These are phyloP conservation scores for Gypsophila paniculata DNA, from an alignment of 179 eudicot species.

Conservation along the genomic window DNA sequence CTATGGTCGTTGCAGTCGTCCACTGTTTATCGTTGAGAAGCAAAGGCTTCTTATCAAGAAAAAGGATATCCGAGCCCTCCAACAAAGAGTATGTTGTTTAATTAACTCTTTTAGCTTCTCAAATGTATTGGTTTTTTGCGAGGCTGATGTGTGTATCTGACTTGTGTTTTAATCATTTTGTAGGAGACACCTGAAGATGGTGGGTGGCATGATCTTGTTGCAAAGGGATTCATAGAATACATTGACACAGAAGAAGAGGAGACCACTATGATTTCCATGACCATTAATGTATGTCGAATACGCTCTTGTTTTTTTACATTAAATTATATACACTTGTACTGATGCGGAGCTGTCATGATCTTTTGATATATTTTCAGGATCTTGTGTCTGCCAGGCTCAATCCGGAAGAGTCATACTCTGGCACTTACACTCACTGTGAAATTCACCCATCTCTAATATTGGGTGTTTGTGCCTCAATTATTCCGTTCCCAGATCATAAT, in stretches of 20 bases:
- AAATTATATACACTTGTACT: not conserved
- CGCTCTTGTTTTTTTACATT: not conserved
- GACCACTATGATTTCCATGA: conserved; percentile 98
- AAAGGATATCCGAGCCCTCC: conserved; percentile 73
- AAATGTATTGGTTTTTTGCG: not conserved
- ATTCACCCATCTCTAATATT: conserved; percentile 86
- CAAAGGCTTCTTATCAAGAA: conserved; percentile 81
- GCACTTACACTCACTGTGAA: conserved; percentile 90
- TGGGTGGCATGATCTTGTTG: conserved; percentile 95
- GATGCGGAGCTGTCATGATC: conserved; percentile 4
- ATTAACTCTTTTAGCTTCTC: not conserved
- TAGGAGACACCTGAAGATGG: conserved; percentile 91
- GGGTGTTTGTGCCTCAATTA: conserved; percentile 94
- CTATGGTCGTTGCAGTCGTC: conserved; percentile 98
- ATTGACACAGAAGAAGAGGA: conserved; percentile 99
- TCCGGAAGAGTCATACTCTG: conserved; percentile 78
- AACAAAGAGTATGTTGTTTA: conserved; percentile 55
- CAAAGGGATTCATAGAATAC: conserved; percentile 85
- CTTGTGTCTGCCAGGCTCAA: conserved; percentile 70
- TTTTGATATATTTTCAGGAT: conserved; percentile 44
- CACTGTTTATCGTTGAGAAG: conserved; percentile 86
- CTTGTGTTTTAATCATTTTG: not conserved
- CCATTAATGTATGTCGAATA: conserved; percentile 49
- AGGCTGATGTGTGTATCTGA: conserved; percentile 7
- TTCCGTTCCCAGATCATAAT: conserved; percentile 93